Percentiles rank a stretch among this genome's conserved stretches.
phyloP scores from a whole-genome alignment of 106 monocot genomes.

The Dendrobium catenatum region DNA sequence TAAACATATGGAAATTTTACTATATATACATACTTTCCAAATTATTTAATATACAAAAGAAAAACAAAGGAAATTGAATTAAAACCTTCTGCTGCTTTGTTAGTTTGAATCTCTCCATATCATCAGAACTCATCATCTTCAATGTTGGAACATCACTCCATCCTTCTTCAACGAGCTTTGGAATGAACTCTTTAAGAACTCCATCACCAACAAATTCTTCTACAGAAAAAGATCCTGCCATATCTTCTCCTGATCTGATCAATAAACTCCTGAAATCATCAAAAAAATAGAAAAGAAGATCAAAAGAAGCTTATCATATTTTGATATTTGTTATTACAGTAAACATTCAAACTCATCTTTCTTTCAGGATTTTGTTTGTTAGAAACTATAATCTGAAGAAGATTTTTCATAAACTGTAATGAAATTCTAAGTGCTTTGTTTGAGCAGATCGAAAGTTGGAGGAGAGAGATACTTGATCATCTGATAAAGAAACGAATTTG shows the following conservation, averaged over 20 bases:
- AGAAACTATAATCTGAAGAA: too few relatives aligned
- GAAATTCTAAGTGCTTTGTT: too few relatives aligned
- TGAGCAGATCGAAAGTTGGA: too few relatives aligned
- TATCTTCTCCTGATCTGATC: background rate
- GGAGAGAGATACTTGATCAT: too few relatives aligned
- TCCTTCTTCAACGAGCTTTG: slow-evolving; percentile 15
- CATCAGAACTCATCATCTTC: slow-evolving; percentile 22
- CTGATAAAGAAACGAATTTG: too few relatives aligned
- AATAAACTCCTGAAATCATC: background rate
- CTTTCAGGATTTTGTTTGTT: too few relatives aligned
- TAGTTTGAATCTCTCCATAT: slow-evolving; percentile 19
- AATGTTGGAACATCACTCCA: slow-evolving; percentile 30
- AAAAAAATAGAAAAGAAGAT: too few relatives aligned
- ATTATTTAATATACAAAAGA: background rate
- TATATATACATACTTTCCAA: background rate
- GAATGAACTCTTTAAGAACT: slow-evolving; percentile 14
- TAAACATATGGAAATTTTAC: background rate
- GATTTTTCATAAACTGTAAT: too few relatives aligned
- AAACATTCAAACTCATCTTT: too few relatives aligned
- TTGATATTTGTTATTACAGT: too few relatives aligned
- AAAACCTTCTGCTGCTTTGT: slow-evolving; percentile 24
- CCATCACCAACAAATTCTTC: slow-evolving; percentile 29
- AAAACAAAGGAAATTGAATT: background rate
- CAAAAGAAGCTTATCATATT: too few relatives aligned
- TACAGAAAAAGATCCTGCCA: slow-evolving; percentile 16